phyloP scores from a whole-genome alignment of 108 stramenopile species.

The Parietichytrium sp. region DNA sequence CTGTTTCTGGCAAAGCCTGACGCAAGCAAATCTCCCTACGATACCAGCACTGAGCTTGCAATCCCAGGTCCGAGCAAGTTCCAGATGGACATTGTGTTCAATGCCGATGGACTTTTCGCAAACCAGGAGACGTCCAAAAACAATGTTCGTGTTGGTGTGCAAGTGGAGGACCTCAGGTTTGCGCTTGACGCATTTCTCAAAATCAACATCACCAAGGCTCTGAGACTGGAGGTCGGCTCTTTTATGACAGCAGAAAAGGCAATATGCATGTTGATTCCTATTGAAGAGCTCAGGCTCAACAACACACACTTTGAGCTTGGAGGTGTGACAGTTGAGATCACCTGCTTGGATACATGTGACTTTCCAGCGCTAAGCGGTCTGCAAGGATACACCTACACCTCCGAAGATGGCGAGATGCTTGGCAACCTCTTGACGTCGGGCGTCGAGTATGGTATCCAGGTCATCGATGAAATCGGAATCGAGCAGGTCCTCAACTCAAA shows the following conservation, averaged over 20 bases:
- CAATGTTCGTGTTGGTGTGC: background rate
- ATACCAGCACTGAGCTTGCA: background rate
- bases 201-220: background rate
- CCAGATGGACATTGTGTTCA: background rate
- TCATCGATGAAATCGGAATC: background rate
- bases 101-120: conserved; percentile 5
- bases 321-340: background rate
- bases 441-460: background rate
- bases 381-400: background rate
- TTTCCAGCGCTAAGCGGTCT: background rate
- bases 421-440: background rate
- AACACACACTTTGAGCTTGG: background rate
- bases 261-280: background rate
- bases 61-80: background rate
- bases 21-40: background rate
- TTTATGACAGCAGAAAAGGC: background rate
- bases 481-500: background rate
- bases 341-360: background rate
- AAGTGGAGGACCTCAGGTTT: background rate
- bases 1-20: background rate
- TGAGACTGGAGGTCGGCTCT: background rate
- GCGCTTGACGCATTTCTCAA: background rate
- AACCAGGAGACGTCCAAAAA: background rate
- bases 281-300: background rate
- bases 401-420: background rate